phyloP scores from a whole-genome alignment of 225 moss, liverwort and hornwort genomes.

The Pseudoscleropodium purum region DNA sequence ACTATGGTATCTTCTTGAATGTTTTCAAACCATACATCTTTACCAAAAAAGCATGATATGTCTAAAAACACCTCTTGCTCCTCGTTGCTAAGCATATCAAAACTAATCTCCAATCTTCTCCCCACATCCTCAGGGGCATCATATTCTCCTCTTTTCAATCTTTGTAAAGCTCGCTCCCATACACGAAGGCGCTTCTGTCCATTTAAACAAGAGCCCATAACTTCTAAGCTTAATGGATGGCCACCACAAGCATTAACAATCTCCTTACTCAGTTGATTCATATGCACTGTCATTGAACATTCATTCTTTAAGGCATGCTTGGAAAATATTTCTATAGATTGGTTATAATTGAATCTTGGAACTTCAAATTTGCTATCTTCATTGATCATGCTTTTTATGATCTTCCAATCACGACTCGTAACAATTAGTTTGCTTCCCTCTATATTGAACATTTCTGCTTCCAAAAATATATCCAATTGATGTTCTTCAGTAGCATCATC shows the following conservation, averaged over 20 bases:
- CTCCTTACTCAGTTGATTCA: background rate
- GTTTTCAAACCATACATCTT: background rate
- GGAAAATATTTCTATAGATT: background rate
- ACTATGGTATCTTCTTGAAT: background rate
- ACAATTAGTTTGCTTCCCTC: background rate
- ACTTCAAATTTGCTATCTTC: background rate
- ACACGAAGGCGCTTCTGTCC: background rate
- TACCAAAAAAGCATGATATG: background rate
- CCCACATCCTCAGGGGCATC: background rate
- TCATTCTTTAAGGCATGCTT: background rate
- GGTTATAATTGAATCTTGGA: background rate
- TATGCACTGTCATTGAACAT: fast-evolving
- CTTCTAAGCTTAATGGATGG: background rate
- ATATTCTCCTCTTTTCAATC: background rate
- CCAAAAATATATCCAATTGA: background rate
- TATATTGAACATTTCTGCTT: background rate
- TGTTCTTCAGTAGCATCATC: background rate
- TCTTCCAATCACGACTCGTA: background rate
- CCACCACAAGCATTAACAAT: background rate
- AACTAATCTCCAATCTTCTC: background rate
- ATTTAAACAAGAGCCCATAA: background rate
- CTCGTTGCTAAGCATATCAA: background rate
- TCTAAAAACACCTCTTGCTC: background rate
- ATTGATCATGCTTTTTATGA: background rate
- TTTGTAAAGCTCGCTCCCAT: background rate